Conservation (phyloP, 129 eudicot genomes). For the Pittosporum tobira region DNA sequence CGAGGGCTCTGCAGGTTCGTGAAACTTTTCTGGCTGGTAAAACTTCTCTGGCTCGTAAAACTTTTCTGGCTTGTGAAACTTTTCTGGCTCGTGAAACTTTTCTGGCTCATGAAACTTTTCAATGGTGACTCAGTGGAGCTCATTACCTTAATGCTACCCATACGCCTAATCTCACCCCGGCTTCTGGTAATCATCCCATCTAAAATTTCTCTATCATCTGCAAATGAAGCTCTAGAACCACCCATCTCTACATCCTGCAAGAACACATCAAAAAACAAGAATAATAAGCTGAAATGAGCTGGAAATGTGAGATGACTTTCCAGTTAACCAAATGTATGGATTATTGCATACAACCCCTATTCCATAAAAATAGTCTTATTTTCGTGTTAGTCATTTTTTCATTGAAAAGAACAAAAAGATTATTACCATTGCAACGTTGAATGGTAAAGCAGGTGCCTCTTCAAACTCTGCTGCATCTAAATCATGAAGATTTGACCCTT, state of each 20-base stretch:
- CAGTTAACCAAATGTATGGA: not conserved
- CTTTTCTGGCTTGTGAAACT: conserved; percentile 3
- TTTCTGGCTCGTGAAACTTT: conserved; percentile 5
- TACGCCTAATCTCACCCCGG: conserved; percentile 11
- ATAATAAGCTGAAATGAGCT: not conserved
- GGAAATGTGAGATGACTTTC: not conserved
- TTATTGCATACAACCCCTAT: no score
- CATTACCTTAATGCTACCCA: conserved; percentile 3
- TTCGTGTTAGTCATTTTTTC: no score
- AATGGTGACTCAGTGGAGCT: conserved; percentile 4
- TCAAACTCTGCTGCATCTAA: conserved; percentile 16
- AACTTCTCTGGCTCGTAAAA: conserved; percentile 3
- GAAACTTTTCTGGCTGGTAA: conserved; percentile 1
- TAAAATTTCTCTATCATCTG: conserved; percentile 4
- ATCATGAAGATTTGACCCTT: conserved; percentile 10
- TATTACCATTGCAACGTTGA: conserved; percentile 15
- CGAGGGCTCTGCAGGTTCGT: not conserved
- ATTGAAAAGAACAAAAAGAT: not conserved
- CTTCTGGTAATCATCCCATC: conserved; percentile 12
- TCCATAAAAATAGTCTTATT: no score
- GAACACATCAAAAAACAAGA: not conserved
- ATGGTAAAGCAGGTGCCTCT: conserved; percentile 19
- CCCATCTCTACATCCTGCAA: conserved; percentile 5
- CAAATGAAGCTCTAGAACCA: conserved; percentile 11
- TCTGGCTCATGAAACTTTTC: conserved; percentile 5